phyloP scores from a whole-genome alignment of 352 stramenopile species.

The Phytopythium montanum region DNA sequence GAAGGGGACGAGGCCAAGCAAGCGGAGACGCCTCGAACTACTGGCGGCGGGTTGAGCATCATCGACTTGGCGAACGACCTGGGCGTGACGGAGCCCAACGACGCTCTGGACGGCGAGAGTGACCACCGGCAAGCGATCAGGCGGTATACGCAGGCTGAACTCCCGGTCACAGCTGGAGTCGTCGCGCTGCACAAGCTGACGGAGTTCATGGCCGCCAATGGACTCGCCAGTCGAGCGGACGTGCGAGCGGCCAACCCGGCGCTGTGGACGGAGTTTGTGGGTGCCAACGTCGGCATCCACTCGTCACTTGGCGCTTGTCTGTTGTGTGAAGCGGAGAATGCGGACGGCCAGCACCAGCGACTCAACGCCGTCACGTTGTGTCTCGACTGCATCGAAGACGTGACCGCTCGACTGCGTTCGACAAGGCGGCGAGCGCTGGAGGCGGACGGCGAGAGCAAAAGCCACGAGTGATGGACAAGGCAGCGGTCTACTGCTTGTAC shows the following conservation, averaged over 20 bases:
- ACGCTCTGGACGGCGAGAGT: neutral
- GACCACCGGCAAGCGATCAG: too few species aligned
- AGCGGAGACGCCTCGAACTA: neutral
- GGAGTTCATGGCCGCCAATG: constrained; percentile 30
- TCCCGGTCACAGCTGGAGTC: constrained; percentile 6
- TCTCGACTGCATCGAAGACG: constrained; percentile 28
- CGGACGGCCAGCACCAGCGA: constrained; percentile 36
- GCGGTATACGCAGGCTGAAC: neutral
- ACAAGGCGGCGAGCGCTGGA: neutral
- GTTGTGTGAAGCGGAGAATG: constrained; percentile 35
- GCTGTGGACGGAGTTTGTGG: constrained; percentile 41
- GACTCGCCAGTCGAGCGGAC: constrained; percentile 23
- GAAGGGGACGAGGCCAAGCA: neutral
- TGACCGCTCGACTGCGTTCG: neutral
- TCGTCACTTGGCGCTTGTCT: constrained; percentile 22
- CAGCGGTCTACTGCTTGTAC: neutral
- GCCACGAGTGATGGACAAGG: neutral
- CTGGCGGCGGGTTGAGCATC: neutral
- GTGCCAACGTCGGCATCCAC: constrained; percentile 19
- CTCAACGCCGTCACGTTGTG: constrained; percentile 56
- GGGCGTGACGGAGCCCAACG: neutral
- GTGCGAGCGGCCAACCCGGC: constrained; percentile 28
- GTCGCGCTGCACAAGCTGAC: constrained; percentile 18
- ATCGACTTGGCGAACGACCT: neutral
- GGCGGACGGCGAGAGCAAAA: neutral